Conservation (phyloP, 2,329 filamentous ascomycete genomes). For the Neonectria punicea region DNA sequence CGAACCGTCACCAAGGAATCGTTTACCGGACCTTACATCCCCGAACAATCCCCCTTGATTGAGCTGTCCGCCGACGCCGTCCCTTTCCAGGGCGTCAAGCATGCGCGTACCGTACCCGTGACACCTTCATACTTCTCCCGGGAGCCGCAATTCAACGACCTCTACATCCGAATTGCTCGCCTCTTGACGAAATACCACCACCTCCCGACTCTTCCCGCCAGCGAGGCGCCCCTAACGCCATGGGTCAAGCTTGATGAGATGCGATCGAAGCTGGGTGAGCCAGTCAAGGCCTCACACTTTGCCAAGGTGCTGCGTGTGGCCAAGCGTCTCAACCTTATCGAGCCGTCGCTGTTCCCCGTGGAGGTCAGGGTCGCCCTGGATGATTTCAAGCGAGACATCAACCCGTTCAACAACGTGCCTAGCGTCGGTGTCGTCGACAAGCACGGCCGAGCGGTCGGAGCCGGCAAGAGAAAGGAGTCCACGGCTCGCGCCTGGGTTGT, state of each 20-base stretch:
- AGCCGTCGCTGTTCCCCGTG: conserved; percentile 77
- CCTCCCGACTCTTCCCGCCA: conserved; percentile 74
- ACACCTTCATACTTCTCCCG: conserved; percentile 97
- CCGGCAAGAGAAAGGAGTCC: conserved; percentile 89
- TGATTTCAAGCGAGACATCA: conserved; percentile 78
- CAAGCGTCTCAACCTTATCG: conserved; percentile 85
- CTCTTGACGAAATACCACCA: conserved; percentile 77
- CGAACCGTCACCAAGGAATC: conserved; percentile 43
- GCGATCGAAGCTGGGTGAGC: conserved; percentile 75
- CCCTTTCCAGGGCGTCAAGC: conserved; percentile 49
- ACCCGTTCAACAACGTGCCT: conserved; percentile 73
- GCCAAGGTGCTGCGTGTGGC: conserved; percentile 79
- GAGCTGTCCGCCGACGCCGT: conserved; percentile 39
- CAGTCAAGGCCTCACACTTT: conserved; percentile 81
- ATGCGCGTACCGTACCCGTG: conserved; percentile 80
- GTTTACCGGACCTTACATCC: conserved; percentile 12
- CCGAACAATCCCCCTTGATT: conserved; percentile 28
- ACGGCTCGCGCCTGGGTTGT: conserved; percentile 88
- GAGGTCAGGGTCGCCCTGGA: conserved; percentile 74
- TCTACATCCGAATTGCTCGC: conserved; percentile 77
- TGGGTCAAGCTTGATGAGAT: conserved; percentile 87
- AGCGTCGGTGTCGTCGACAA: conserved; percentile 76
- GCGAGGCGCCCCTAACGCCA: conserved; percentile 76
- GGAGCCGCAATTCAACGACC: conserved; percentile 86
- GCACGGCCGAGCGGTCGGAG: conserved; percentile 80